Conservation (phyloP, 805 yeast species). For the Starmerella floris region DNA sequence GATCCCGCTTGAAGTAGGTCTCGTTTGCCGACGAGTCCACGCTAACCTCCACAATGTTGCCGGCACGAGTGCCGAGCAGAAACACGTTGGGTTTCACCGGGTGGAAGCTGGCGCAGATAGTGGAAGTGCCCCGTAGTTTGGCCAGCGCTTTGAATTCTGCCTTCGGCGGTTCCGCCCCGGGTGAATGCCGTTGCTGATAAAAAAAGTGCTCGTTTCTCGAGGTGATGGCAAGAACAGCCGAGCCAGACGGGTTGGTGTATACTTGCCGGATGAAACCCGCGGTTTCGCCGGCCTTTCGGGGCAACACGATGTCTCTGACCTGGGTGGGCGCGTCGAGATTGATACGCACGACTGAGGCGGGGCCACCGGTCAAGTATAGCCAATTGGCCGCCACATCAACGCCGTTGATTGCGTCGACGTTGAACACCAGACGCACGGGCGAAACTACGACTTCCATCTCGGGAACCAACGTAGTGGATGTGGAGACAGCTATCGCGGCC, state of each 20-base stretch:
- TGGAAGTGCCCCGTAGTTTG: conserved; percentile 36
- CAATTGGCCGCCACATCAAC: conserved; percentile 44
- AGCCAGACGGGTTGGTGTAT: conserved; percentile 41
- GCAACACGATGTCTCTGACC: conserved; percentile 33
- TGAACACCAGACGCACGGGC: conserved; percentile 41
- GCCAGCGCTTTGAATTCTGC: conserved; percentile 32
- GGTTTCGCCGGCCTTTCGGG: conserved; percentile 21
- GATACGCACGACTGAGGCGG: conserved; percentile 48
- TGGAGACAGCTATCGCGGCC: too few species aligned
- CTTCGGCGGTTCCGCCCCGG: not conserved
- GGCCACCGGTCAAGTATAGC: conserved; percentile 40
- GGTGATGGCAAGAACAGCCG: conserved; percentile 40
- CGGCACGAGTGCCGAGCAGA: conserved; percentile 38
- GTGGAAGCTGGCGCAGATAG: conserved; percentile 34
- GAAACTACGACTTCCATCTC: conserved; percentile 24
- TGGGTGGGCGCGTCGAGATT: conserved; percentile 52
- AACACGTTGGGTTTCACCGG: conserved; percentile 36
- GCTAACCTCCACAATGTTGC: conserved; percentile 36
- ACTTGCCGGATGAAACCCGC: conserved; percentile 28
- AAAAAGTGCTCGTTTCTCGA: conserved; percentile 33
- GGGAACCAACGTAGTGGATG: not conserved
- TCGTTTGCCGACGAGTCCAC: conserved; percentile 32
- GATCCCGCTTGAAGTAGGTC: conserved; percentile 34
- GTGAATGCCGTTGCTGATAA: conserved; percentile 28
- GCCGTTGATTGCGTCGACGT: conserved; percentile 35